phyloP scores from a whole-genome alignment of 1,284 basidiomycete genomes.

The Ustanciosporium gigantosporum region DNA sequence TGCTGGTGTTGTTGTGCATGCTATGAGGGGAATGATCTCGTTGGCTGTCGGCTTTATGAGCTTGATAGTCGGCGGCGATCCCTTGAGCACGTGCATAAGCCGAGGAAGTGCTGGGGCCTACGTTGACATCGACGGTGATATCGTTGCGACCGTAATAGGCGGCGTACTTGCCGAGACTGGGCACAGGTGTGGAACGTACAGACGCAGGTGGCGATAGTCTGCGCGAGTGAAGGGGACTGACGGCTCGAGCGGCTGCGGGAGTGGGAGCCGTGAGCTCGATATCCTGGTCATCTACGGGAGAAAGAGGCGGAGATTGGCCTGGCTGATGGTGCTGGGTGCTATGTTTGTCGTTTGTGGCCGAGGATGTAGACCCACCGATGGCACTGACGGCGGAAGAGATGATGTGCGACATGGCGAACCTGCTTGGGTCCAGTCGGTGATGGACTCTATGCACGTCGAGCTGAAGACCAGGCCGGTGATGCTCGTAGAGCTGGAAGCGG shows the following conservation, averaged over 20 bases:
- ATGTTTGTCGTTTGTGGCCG: no score
- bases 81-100: slow-evolving; percentile 37
- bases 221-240: slow-evolving; percentile 2
- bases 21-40: neutral
- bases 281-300: slow-evolving; percentile 26
- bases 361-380: no score
- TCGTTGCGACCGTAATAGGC: slow-evolving; percentile 23
- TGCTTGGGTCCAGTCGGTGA: no score
- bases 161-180: slow-evolving; percentile 11
- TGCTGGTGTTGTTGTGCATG: neutral
- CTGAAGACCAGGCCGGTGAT: no score
- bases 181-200: slow-evolving; percentile 7
- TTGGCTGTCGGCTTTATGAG: slow-evolving; percentile 6
- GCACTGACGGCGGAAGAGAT: slow-evolving; percentile 36
- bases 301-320: slow-evolving; percentile 47
- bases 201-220: slow-evolving; percentile 10
- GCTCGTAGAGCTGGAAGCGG: no score
- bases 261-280: slow-evolving; percentile 41
- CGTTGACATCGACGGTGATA: slow-evolving; percentile 38
- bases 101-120: slow-evolving; percentile 36
- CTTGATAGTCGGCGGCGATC: slow-evolving; percentile 33
- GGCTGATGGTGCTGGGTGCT: no score
- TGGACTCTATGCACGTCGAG: no score
- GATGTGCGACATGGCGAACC: slow-evolving; percentile 33
- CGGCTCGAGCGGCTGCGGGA: no score